These are phyloP conservation scores for Calonectria honghensis DNA, from an alignment of 2,329 filamentous ascomycete species.

Conservation along the genomic window DNA sequence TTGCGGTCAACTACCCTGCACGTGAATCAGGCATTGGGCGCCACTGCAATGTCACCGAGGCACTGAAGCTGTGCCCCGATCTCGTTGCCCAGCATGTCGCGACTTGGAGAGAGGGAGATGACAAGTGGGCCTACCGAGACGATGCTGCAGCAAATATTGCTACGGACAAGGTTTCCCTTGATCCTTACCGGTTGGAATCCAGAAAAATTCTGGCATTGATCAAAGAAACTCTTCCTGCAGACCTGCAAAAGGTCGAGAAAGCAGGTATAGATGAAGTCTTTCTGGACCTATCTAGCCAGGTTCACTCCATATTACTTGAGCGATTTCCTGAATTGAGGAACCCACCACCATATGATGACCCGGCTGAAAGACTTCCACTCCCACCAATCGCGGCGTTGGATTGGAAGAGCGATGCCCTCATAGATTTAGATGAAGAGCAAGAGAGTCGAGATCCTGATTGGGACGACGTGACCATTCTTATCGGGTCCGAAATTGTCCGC, in stretches of 20 bases:
- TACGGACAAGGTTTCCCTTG: conserved; percentile 94
- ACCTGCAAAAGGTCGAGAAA: conserved; percentile 88
- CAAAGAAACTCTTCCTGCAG: conserved; percentile 80
- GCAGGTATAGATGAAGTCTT: conserved; percentile 98
- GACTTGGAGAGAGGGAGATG: conserved; percentile 94
- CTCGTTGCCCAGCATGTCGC: conserved; percentile 94
- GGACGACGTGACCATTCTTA: conserved; percentile 92
- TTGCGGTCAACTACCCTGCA: conserved; percentile 97
- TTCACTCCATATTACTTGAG: conserved; percentile 84
- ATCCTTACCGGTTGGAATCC: conserved; percentile 91
- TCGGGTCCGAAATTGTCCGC: conserved; percentile 92
- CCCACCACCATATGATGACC: conserved; percentile 84
- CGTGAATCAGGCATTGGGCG: conserved; percentile 86
- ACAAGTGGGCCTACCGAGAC: conserved; percentile 92
- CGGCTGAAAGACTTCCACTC: conserved; percentile 81
- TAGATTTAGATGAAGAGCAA: conserved; percentile 84
- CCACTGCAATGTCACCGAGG: conserved; percentile 87
- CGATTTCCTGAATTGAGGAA: conserved; percentile 82
- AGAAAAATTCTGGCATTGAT: conserved; percentile 87
- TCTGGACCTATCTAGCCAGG: conserved; percentile 89
- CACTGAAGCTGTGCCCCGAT: conserved; percentile 88
- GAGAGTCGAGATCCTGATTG: conserved; percentile 92
- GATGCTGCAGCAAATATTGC: conserved; percentile 87
- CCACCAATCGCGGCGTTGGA: conserved; percentile 83
- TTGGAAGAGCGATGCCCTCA: conserved; percentile 88